Base-by-base conservation (phyloP, 345 rosid species). In the Euphorbia pulcherrima region DNA sequence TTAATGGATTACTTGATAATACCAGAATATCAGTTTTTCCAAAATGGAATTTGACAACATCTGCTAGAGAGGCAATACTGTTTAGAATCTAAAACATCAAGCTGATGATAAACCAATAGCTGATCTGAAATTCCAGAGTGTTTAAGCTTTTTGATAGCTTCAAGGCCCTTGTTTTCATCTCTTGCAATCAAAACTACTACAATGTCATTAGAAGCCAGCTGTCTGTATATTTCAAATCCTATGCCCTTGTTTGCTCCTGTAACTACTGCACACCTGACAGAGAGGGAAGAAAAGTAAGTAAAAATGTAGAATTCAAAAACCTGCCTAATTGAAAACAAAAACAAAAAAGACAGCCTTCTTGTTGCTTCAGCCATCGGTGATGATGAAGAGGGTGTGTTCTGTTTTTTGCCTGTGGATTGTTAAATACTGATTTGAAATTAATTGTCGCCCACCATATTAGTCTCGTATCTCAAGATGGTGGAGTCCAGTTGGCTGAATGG, bases 21-120 rank as follows among this genome's bases (percentile, higher is more conserved):
- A 75, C 83, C 85, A 81, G 65, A 48, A 84, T 77, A 60, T 84
- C 83, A 37, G 79, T 79, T 57, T 69, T 80, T 18, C 85, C 82
- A 23, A 71, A 75, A 16, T 67, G 62, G 21, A 6, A 70, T 57
- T 60, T 72, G 68, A 78, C 30, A 29, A 82, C 80, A 10, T 76
- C 67, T 5, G 64, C 78, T 17, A 84, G 71, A 40, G 69, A 27
- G 6, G 81, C 59, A 29, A 79, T 59, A 26, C 71, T 70, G 6
- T 58, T 58, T 5, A 80, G 72, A n/a, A 11, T 79, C 80, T 0
- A 61, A 16, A 13, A 81, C 84, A 70, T 83, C 82, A 54, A 83
- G 83, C 60, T 75, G 80, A 65, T 75, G 83, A 35, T 79, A 81
- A 44, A 70, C 13, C 35, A 83, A 59, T 37, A 29, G 30, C 20